A percentile compares a stretch with the other conserved stretches of the same genome.
Conservation (phyloP, 2,329 filamentous ascomycete species). For the Didymella keratinophila region DNA sequence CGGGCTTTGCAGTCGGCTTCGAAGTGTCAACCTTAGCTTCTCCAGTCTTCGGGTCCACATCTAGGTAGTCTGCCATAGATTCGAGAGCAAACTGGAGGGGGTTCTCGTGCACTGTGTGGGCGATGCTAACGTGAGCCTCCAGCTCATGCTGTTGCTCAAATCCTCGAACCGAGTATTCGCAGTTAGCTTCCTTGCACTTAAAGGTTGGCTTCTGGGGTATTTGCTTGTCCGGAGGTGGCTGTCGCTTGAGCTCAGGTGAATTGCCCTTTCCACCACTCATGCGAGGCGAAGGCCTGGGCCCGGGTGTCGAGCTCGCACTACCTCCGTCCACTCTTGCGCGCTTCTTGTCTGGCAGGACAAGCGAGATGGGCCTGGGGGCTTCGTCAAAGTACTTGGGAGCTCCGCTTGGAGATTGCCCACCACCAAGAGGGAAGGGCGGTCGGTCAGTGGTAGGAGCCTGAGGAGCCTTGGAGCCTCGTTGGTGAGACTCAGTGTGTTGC, state of each 20-base stretch:
- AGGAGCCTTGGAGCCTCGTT: constrained; percentile 59
- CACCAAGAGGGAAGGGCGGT: constrained; percentile 61
- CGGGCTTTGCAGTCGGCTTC: constrained; percentile 34
- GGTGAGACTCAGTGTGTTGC: constrained; percentile 53
- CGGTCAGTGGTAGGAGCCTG: constrained; percentile 60
- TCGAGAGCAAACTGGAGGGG: constrained; percentile 65
- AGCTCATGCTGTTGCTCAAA: constrained; percentile 64
- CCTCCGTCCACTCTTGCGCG: constrained; percentile 59
- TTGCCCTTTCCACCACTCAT: constrained; percentile 46
- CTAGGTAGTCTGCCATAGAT: constrained; percentile 60
- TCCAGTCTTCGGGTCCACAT: constrained; percentile 57
- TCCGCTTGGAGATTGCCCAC: constrained; percentile 63
- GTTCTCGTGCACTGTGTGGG: constrained; percentile 63
- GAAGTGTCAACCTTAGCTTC: constrained; percentile 39
- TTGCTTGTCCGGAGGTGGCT: constrained; percentile 53
- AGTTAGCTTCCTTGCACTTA: constrained; percentile 61
- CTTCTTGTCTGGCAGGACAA: constrained; percentile 66
- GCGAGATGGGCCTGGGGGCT: constrained; percentile 61
- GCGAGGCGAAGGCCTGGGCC: constrained; percentile 51
- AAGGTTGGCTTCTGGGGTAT: constrained; percentile 57
- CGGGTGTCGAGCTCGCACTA: constrained; percentile 54
- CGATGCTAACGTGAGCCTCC: constrained; percentile 62
- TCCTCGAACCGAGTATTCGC: constrained; percentile 62
- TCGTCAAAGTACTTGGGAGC: constrained; percentile 63
- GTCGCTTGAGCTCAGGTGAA: constrained; percentile 58